Conservation (phyloP, 306 rosid genomes). For the Aeschynomene evenia region DNA sequence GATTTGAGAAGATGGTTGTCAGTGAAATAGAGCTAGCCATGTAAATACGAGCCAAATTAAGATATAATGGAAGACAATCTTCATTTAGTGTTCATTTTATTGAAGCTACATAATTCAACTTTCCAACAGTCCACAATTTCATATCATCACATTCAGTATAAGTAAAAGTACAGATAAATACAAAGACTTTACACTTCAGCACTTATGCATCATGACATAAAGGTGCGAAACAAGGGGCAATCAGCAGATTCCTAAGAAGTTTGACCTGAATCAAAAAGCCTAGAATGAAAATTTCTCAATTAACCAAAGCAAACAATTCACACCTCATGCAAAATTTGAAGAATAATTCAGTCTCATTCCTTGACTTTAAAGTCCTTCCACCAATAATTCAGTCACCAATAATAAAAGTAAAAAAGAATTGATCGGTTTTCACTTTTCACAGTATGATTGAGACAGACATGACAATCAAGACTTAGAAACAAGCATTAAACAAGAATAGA, state of each 20-base stretch:
- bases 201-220: not conserved
- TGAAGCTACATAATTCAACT: not conserved
- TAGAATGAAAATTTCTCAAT: not conserved
- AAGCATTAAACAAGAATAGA: not conserved
- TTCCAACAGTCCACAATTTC: not conserved
- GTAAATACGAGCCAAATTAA: conserved; percentile 14
- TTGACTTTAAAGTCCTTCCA: conserved; percentile 23
- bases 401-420: not conserved
- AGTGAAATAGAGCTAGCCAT: not conserved
- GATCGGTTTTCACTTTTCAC: not conserved
- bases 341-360: not conserved
- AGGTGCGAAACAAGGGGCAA: not conserved
- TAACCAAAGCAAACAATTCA: not conserved
- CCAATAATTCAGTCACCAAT: conserved; percentile 8
- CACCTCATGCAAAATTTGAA: conserved; percentile 4
- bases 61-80: not conserved
- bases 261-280: not conserved
- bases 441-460: not conserved
- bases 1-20: not conserved
- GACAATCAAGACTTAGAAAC: not conserved
- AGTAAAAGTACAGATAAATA: not conserved
- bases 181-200: not conserved
- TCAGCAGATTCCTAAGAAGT: not conserved
- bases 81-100: not conserved
- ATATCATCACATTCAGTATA: not conserved